Percentiles rank a stretch among this genome's conserved stretches.
Conservation (phyloP, 176 grass and related monocot genomes). For the Triticum timopheevii region DNA sequence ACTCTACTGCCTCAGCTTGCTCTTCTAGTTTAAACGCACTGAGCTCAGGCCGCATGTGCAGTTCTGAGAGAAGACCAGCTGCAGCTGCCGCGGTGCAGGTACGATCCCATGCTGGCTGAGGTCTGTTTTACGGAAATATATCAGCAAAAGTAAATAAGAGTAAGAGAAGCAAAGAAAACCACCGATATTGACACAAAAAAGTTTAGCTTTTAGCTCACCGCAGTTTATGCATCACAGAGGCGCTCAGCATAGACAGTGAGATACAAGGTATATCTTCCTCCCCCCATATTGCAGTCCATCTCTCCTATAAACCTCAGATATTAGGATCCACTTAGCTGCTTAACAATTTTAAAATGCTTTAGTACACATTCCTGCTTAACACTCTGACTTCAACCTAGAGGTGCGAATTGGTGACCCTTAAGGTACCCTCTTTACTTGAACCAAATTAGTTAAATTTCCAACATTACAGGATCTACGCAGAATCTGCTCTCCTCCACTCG, state of each 20-base stretch:
- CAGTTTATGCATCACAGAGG: conserved; percentile 91
- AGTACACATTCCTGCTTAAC: not conserved
- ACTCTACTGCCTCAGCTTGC: conserved; percentile 68
- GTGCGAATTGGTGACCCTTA: not conserved
- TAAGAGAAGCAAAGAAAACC: not conserved
- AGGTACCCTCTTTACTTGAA: not conserved
- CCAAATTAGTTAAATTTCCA: not conserved
- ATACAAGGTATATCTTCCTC: conserved; percentile 85
- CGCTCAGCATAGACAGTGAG: conserved; percentile 60
- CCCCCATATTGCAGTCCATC: conserved; percentile 56
- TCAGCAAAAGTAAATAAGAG: not conserved
- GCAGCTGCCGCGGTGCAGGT: conserved; percentile 85
- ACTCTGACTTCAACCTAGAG: not conserved
- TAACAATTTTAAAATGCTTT: not conserved
- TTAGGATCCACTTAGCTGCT: not conserved
- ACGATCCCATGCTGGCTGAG: conserved; percentile 87
- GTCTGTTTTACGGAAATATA: conserved; percentile 44
- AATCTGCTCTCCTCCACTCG: not conserved
- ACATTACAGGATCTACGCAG: not conserved
- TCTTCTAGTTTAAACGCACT: conserved; percentile 53
- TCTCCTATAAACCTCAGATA: conserved; percentile 52
- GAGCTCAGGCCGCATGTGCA: conserved; percentile 53
- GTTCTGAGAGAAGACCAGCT: conserved; percentile 73
- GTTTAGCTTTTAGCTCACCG: conserved; percentile 48
- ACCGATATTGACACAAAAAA: not conserved